Evolutionary conservation across 345 rosid species (phyloP).

Genomic region (Lumnitzera racemosa): DNA sequence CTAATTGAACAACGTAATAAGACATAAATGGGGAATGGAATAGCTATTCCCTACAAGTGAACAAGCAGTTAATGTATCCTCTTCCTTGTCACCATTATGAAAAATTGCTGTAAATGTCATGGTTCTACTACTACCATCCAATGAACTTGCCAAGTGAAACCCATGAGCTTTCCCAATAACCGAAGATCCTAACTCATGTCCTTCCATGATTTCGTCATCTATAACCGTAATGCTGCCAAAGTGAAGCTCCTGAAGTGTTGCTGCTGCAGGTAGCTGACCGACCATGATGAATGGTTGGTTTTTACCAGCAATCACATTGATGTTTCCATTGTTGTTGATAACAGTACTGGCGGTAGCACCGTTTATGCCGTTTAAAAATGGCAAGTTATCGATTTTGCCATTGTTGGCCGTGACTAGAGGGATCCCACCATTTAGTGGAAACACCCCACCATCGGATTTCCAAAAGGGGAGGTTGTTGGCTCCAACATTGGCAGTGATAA

Average conservation of each 20-base stretch:
- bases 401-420: conserved; percentile 37
- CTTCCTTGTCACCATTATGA: conserved; percentile 39
- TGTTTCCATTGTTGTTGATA: conserved; percentile 56
- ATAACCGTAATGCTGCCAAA: conserved; percentile 72
- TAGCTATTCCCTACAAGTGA: too few species aligned
- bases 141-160: conserved; percentile 73
- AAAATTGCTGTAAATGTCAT: conserved; percentile 50
- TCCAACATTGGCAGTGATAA: conserved; percentile 54
- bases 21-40: too few species aligned
- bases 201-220: conserved; percentile 72
- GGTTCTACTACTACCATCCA: conserved; percentile 73
- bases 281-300: conserved; percentile 72
- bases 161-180: conserved; percentile 75
- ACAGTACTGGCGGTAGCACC: conserved; percentile 45
- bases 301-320: conserved; percentile 24
- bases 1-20: too few species aligned
- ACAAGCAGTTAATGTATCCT: conserved; percentile 19
- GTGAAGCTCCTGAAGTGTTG: conserved; percentile 65
- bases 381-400: conserved; percentile 40
- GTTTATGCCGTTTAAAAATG: conserved; percentile 67
- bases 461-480: conserved; percentile 85
- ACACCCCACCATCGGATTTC: conserved; percentile 50
- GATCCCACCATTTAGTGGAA: conserved; percentile 59
- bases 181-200: conserved; percentile 66
- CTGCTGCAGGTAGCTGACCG: conserved; percentile 66